A percentile compares a stretch with the other conserved stretches of the same genome.
These are phyloP conservation scores for Calonectria pseudoturangicola DNA, from an alignment of 2,329 filamentous ascomycete species.

Conservation along the genomic window DNA sequence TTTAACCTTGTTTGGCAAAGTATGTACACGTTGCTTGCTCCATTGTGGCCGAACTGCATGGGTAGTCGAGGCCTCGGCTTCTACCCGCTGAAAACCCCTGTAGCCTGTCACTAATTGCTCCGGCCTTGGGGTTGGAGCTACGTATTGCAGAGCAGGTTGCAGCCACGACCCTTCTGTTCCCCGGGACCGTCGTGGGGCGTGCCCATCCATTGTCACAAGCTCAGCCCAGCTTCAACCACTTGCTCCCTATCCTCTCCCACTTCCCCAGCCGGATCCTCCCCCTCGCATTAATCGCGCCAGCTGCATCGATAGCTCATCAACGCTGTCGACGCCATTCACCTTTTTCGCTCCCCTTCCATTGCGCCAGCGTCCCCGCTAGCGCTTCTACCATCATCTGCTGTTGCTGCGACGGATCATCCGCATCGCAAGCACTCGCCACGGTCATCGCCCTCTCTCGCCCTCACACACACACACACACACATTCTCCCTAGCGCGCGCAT, in stretches of 20 bases:
- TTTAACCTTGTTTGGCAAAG: conserved; percentile 35
- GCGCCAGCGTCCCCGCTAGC: not conserved
- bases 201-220: conserved; percentile 6
- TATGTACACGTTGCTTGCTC: conserved; percentile 24
- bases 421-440: conserved; percentile 9
- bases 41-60: conserved; percentile 11
- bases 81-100: conserved; percentile 23
- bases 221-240: conserved; percentile 5
- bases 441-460: not conserved
- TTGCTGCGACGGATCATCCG: conserved; percentile 4
- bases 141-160: conserved; percentile 1
- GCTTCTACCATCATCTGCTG: not conserved
- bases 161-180: conserved; percentile 14
- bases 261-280: not conserved
- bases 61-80: conserved; percentile 19
- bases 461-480: not conserved
- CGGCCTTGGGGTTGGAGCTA: conserved; percentile 12
- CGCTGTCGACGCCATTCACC: not conserved
- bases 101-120: conserved; percentile 14
- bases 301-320: not conserved
- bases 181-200: conserved; percentile 19
- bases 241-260: not conserved
- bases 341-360: not conserved
- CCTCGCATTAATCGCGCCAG: not conserved
- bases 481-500: not conserved